Conservation (phyloP, 768 basidiomycete genomes). For the Trametes sanguinea region DNA sequence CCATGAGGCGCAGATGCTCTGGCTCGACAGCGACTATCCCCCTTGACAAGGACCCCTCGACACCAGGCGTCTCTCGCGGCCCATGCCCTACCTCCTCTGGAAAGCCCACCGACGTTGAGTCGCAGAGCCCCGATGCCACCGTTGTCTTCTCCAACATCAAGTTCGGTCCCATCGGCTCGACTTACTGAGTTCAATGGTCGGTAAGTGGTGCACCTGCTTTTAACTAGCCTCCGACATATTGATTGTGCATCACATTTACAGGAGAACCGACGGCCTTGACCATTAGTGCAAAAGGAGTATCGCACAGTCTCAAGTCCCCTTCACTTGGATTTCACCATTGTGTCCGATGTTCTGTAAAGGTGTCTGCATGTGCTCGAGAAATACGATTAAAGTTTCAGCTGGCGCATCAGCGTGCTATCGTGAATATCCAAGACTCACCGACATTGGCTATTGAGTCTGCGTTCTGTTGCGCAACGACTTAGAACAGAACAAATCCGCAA, state of each 20-base stretch:
- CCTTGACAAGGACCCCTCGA: conserved; percentile 25
- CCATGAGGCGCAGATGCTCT: conserved; percentile 41
- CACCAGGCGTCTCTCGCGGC: conserved; percentile 51
- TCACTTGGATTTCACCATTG: too few species aligned
- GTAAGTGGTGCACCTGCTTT: not conserved
- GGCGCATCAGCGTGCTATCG: too few species aligned
- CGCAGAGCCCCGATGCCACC: conserved; percentile 38
- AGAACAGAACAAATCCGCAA: too few species aligned
- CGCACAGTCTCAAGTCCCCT: too few species aligned
- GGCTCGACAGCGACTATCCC: conserved; percentile 31
- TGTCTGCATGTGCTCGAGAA: too few species aligned
- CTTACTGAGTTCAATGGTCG: conserved; percentile 29
- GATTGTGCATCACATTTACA: not conserved
- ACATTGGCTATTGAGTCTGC: too few species aligned
- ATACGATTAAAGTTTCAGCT: too few species aligned
- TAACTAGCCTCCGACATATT: not conserved
- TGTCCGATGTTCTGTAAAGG: too few species aligned
- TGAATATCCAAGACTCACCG: too few species aligned
- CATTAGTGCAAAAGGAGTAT: too few species aligned
- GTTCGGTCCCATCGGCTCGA: conserved; percentile 50
- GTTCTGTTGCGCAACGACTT: too few species aligned
- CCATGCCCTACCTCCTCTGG: conserved; percentile 50
- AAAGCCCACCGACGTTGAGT: conserved; percentile 46
- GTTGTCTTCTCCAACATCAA: conserved; percentile 58
- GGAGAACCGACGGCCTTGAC: too few species aligned